A percentile compares a stretch with the other conserved stretches of the same genome.
These are phyloP conservation scores for Podospora sp. DNA, from an alignment of 495 filamentous ascomycete species.

Conservation along the genomic window DNA sequence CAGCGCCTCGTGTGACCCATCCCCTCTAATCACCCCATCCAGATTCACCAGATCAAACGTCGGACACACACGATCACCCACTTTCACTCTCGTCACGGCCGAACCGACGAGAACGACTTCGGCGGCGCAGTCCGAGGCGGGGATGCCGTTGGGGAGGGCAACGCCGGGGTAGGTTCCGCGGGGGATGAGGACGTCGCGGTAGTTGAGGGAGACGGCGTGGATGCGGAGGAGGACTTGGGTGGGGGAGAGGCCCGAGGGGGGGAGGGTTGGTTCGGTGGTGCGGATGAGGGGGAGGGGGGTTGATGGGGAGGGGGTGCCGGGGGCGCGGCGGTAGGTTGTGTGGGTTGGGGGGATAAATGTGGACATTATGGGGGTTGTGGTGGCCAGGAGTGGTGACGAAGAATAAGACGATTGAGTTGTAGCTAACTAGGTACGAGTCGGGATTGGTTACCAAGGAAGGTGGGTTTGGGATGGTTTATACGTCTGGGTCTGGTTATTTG, in stretches of 20 bases:
- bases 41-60: constrained; percentile 6
- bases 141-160: not conserved
- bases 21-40: not conserved
- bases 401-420: no score
- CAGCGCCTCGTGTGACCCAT: not conserved
- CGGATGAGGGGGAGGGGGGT: not conserved
- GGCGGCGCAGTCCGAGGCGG: constrained; percentile 14
- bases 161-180: constrained; percentile 11
- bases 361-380: not conserved
- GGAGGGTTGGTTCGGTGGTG: constrained; percentile 11
- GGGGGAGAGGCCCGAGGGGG: not conserved
- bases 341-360: constrained; percentile 7
- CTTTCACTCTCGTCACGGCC: not conserved
- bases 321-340: constrained; percentile 1
- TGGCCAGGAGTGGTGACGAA: no score
- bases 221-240: constrained; percentile 58
- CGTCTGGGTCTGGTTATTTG: no score
- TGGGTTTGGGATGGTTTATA: no score
- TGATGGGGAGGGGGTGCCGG: not conserved
- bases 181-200: constrained; percentile 44
- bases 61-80: constrained; percentile 7
- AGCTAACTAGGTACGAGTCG: no score
- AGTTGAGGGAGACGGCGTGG: constrained; percentile 57
- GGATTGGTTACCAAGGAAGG: no score
- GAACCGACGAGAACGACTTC: constrained; percentile 1